Evolutionary conservation across 371 early-diverging fungal species (phyloP), one percentile per base, ranked within the genome.

Genomic region (Smittium mucronatum): DNA sequence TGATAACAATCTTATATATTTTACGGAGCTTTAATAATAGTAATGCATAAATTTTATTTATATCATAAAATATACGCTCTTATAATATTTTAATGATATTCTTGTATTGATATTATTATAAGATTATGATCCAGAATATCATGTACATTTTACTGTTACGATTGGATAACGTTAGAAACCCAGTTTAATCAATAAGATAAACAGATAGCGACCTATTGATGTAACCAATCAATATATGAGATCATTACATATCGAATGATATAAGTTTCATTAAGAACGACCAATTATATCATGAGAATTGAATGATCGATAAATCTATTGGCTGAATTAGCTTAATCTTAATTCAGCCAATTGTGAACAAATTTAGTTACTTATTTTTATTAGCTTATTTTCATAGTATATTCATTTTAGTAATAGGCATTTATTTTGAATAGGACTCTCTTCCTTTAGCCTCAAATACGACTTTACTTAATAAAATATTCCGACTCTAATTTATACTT

Each of bases 121-220:
- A n/a, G n/a, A n/a, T n/a, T n/a, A n/a, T n/a, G n/a, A n/a, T n/a
- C n/a, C n/a, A n/a, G n/a, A n/a, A n/a, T n/a, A n/a, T n/a, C n/a
- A n/a, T n/a, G n/a, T n/a, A n/a, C n/a, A n/a, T n/a, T n/a, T 5
- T 47, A 47, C 5, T 47, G 47, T 47, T 47, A 47, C 47, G 47
- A 47, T 47, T 47, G 47, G 47, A 47, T 47, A 47, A 47, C 21
- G 11, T 5, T 11, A 47, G 47, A 47, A 47, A 21, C 5, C 47
- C 5, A 47, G 5, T 47, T 47, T 5, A 47, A 21, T 21, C 47
- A 47, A 47, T 47, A 47, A 47, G 47, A 47, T 5, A 47, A 47
- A 47, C 47, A 47, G 47, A 47, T 47, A 47, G 47, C 47, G 47
- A 47, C 47, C 47, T 47, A 47, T 47, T 47, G 47, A 47, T 47